A percentile compares a stretch with the other conserved stretches of the same genome.
Conservation (phyloP, 257 asterid genomes). For the Handroanthus guayacan region DNA sequence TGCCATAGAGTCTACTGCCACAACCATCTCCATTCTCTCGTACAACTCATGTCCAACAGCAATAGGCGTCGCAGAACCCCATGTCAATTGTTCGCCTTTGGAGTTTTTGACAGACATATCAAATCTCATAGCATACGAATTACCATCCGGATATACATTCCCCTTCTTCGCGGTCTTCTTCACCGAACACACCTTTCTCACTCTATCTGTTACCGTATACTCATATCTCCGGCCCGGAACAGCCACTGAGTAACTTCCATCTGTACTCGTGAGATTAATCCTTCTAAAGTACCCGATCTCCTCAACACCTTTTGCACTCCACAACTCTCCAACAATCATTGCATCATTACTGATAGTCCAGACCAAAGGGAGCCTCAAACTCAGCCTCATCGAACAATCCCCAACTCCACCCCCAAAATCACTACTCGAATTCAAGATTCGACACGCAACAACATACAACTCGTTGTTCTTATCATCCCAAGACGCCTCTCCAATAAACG, state of each 20-base stretch:
- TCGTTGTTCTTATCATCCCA: constrained; percentile 59
- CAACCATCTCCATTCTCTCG: not conserved
- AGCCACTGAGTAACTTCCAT: not conserved
- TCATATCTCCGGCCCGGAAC: constrained; percentile 51
- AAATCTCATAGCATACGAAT: constrained; percentile 60
- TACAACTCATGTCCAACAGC: constrained; percentile 48
- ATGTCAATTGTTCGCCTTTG: constrained; percentile 32
- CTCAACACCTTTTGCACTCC: constrained; percentile 53
- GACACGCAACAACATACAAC: constrained; percentile 59
- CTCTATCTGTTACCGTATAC: constrained; percentile 55
- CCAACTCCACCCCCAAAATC: constrained; percentile 40
- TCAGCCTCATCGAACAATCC: constrained; percentile 63
- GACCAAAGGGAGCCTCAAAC: constrained; percentile 53
- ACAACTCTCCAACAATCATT: constrained; percentile 49
- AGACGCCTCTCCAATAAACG: constrained; percentile 66
- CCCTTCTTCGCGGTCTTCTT: constrained; percentile 36
- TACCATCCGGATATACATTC: constrained; percentile 50
- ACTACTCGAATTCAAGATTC: constrained; percentile 40
- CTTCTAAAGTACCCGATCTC: constrained; percentile 52
- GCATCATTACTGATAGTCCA: constrained; percentile 48
- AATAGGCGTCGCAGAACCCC: constrained; percentile 61
- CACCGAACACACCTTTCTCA: constrained; percentile 37
- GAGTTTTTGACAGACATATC: constrained; percentile 45
- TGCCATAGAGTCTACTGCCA: not conserved
- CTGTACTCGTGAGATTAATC: constrained; percentile 37